phyloP scores from a whole-genome alignment of 768 basidiomycete species.

The Termitomyces sp. region DNA sequence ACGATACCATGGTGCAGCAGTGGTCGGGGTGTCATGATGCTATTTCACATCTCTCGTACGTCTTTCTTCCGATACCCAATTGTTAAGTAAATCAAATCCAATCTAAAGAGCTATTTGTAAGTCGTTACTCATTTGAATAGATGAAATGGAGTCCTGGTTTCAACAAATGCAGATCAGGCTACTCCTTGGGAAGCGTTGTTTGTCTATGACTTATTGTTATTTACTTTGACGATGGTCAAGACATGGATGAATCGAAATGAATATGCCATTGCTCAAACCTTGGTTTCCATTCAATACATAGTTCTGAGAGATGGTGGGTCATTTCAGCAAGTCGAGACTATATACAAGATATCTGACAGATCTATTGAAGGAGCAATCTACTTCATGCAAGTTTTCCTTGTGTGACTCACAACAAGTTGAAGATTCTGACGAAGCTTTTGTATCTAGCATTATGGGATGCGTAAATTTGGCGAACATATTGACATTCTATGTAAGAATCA shows the following conservation, averaged over 20 bases:
- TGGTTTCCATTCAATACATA: neutral
- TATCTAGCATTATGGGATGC: neutral
- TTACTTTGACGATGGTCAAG: conserved; percentile 5
- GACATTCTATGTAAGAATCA: neutral
- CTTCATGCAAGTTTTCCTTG: neutral
- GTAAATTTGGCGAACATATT: neutral
- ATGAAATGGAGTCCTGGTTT: neutral
- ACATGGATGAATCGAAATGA: conserved; percentile 2
- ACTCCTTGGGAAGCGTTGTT: conserved; percentile 7
- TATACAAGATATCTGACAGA: neutral
- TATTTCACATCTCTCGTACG: neutral
- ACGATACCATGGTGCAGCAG: neutral
- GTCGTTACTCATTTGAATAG: neutral
- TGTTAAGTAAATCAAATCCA: neutral
- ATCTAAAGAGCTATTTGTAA: neutral
- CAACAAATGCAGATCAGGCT: neutral
- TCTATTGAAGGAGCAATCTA: neutral
- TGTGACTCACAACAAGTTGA: neutral
- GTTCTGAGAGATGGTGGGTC: conserved; percentile 5
- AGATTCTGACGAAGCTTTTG: neutral
- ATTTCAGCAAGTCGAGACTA: no score
- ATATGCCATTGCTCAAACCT: neutral
- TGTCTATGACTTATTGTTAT: conserved; percentile 6
- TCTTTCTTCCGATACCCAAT: neutral
- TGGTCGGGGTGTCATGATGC: neutral